Percentiles rank a stretch among this genome's conserved stretches.
phyloP scores from a whole-genome alignment of 805 yeast genomes.

The Pichia occidentalis region DNA sequence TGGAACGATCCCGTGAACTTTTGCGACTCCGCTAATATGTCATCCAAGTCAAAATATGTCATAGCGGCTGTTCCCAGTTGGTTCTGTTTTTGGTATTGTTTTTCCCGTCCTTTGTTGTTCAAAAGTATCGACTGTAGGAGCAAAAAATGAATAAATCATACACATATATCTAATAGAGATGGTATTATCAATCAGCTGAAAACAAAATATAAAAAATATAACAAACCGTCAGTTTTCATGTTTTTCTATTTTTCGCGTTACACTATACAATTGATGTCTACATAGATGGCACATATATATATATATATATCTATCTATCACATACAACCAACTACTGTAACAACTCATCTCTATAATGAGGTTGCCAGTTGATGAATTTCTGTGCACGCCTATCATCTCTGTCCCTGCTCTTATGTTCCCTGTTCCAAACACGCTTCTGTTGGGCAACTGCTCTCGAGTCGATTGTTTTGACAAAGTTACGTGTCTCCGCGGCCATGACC shows the following conservation, averaged over 20 bases:
- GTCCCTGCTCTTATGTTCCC: conserved; percentile 43
- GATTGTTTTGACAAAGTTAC: conserved; percentile 39
- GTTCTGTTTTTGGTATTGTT: no score
- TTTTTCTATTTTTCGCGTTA: no score
- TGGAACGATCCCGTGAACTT: conserved; percentile 9
- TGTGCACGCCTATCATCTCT: conserved; percentile 50
- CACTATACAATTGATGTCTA: no score
- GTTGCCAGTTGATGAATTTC: conserved; percentile 73
- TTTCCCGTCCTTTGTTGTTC: no score
- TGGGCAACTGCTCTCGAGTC: conserved; percentile 36
- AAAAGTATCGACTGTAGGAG: no score
- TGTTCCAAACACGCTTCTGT: conserved; percentile 56
- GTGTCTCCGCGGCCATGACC: conserved; percentile 67
- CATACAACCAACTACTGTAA: conserved; percentile 30
- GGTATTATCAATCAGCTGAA: no score
- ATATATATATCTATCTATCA: not conserved
- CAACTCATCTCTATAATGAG: conserved; percentile 74
- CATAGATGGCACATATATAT: no score
- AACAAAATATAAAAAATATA: no score
- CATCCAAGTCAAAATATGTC: conserved; percentile 79
- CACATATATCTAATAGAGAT: no score
- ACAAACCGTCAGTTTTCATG: no score
- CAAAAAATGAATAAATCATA: no score
- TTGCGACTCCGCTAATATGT: conserved; percentile 61
- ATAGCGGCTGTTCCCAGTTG: no score